Evolutionary conservation across 345 rosid species (phyloP).

Genomic region (Eutrema japonicum): DNA sequence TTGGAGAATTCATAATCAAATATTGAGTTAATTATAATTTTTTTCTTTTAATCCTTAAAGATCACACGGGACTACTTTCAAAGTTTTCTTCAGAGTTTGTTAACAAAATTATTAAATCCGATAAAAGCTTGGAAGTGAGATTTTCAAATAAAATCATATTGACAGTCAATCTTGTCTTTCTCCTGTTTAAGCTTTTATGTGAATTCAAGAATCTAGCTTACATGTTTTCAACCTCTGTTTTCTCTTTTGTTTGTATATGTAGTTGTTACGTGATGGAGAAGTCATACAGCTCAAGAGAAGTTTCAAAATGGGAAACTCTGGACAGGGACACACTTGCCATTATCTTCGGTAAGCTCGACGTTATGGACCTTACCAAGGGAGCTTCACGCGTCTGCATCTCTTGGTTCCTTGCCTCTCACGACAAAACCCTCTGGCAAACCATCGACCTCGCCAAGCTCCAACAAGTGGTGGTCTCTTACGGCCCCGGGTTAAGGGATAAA

Average conservation of each 20-base stretch:
- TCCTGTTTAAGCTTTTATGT: not conserved
- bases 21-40: too few species aligned
- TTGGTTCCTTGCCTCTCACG: conserved; percentile 34
- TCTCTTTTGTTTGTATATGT: not conserved
- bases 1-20: too few species aligned
- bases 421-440: conserved; percentile 18
- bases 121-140: too few species aligned
- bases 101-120: too few species aligned
- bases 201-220: not conserved
- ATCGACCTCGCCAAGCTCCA: conserved; percentile 3
- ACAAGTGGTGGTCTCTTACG: not conserved
- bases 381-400: conserved; percentile 23
- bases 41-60: too few species aligned
- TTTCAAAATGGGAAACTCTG: conserved; percentile 12
- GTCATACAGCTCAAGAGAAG: conserved; percentile 13
- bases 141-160: too few species aligned
- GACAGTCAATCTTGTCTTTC: not conserved
- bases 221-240: not conserved
- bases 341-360: conserved; percentile 12
- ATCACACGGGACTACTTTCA: too few species aligned
- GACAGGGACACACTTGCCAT: conserved; percentile 18
- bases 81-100: too few species aligned
- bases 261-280: conserved; percentile 8
- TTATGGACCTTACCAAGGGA: conserved; percentile 3
- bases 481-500: too few species aligned